phyloP scores from a whole-genome alignment of 225 moss, liverwort and hornwort species.

The Antitrichia curtipendula region DNA sequence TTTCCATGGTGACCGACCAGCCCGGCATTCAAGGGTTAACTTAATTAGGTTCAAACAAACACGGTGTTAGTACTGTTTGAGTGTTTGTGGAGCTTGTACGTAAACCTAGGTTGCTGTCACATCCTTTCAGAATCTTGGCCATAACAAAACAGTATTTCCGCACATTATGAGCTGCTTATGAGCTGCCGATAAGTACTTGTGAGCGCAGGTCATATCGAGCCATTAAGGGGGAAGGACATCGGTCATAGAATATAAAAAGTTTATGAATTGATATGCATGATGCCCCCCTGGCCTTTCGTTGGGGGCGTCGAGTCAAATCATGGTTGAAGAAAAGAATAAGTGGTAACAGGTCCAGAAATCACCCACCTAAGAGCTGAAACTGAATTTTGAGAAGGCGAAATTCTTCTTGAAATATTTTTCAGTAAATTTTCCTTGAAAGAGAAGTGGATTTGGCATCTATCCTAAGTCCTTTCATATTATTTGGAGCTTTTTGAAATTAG shows the following conservation, averaged over 20 bases:
- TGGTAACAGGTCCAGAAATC: no score
- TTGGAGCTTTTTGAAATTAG: no score
- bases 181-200: background rate
- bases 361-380: no score
- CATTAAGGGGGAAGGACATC: background rate
- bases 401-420: no score
- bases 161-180: background rate
- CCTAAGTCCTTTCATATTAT: no score
- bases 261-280: background rate
- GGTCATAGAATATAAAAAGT: background rate
- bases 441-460: no score
- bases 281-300: background rate
- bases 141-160: background rate
- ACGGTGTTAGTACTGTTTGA: background rate
- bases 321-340: no score
- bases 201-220: background rate
- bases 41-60: background rate
- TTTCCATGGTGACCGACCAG: background rate
- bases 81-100: background rate
- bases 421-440: no score
- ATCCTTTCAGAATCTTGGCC: background rate
- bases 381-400: no score
- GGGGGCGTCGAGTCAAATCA: background rate
- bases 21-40: no score
- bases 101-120: background rate